A percentile compares a stretch with the other conserved stretches of the same genome.
Evolutionary conservation across 2,329 filamentous ascomycete species (phyloP).

Genomic region (Capronia epimyces): DNA sequence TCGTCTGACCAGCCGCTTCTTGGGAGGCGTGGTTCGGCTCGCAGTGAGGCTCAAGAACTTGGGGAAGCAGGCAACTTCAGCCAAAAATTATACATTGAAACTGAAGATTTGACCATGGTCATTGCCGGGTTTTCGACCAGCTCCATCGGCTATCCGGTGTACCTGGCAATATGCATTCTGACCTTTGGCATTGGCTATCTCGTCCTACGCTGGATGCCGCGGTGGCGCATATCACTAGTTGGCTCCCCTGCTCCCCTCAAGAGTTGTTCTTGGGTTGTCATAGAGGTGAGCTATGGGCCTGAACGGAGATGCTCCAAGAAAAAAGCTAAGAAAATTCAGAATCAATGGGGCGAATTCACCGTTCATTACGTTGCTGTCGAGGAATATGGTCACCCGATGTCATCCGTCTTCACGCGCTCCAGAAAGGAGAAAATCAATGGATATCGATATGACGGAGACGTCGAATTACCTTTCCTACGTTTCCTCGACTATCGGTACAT

Average conservation of each 20-base stretch:
- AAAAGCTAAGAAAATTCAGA: constrained; percentile 47
- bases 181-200: constrained; percentile 77
- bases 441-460: constrained; percentile 66
- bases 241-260: constrained; percentile 64
- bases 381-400: constrained; percentile 57
- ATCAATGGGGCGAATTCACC: constrained; percentile 90
- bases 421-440: constrained; percentile 58
- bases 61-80: constrained; percentile 60
- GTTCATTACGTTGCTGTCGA: constrained; percentile 63
- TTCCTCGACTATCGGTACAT: constrained; percentile 91
- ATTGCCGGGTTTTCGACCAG: constrained; percentile 87
- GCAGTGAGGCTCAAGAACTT: constrained; percentile 60
- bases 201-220: constrained; percentile 81
- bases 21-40: constrained; percentile 63
- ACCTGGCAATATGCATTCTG: constrained; percentile 63
- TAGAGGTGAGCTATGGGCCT: constrained; percentile 58
- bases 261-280: constrained; percentile 82
- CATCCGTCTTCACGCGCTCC: constrained; percentile 51
- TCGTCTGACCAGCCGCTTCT: constrained; percentile 59
- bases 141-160: constrained; percentile 60
- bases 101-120: constrained; percentile 89
- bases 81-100: constrained; percentile 89
- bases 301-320: constrained; percentile 21
- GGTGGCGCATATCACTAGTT: constrained; percentile 72
- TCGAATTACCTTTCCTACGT: constrained; percentile 67